Evolutionary conservation across 2,329 filamentous ascomycete species (phyloP), one percentile per base, ranked within the genome.

Genomic region (Clarireedia hainanense): DNA sequence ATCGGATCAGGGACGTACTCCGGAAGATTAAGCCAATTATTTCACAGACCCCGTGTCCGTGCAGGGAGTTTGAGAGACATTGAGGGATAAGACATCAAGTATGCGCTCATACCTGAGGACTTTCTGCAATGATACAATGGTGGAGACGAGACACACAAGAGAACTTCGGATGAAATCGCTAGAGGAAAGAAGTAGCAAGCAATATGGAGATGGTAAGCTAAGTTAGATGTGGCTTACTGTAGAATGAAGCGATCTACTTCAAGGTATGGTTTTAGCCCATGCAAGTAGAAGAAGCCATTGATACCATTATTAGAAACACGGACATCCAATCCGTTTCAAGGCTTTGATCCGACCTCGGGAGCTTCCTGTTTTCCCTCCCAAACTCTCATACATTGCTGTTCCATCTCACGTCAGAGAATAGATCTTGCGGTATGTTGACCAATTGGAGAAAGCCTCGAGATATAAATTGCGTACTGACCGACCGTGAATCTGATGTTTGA

Each of bases 361-460:
- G 30, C 30, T 34, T 43, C 47, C 49, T 23, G 27, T 12, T 26
- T 15, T 27, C 9, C 9, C 23, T 27, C 24, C 14, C 20, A 26
- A 47, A 26, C 15, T n/a, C 24, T 27, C 23, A 46, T 15, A 15
- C 39, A 37, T 36, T 40, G 12, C 30, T 55, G 52, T 55, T 55
- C 52, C 52, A 55, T 55, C 52, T 55, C 47, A 50, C 52, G 37
- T 55, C 52, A 55, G 46, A 55, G 47, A 55, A 43, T 36, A 43
- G 27, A 50, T 42, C n/a, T 34, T 14, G 2, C n/a, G 10, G 12
- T 14, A 30, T 20, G 6, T 30, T 12, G 17, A 36, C 45, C 34
- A 50, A 54, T 54, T 12, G 17, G 42, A 52, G 34, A 34, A 37
- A 10, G 50, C 30, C 30, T 12, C 27, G 5, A 23, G n/a, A 43